These are phyloP conservation scores for Talaromyces piceae DNA, from an alignment of 2,329 filamentous ascomycete species.

Conservation along the genomic window DNA sequence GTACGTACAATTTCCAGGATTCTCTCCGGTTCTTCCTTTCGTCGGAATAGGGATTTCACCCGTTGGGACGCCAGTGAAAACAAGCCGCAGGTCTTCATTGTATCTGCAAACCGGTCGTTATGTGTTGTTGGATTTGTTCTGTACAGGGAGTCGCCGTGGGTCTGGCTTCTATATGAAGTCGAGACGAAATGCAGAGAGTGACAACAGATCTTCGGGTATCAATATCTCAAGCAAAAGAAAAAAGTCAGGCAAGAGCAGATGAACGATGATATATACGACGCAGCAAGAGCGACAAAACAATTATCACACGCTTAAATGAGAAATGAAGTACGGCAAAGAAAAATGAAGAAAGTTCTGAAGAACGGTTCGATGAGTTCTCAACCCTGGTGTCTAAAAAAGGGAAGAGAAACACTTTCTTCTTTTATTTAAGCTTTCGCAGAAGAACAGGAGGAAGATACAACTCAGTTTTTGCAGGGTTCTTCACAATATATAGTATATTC, in stretches of 20 bases:
- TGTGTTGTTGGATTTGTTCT: neutral
- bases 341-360: neutral
- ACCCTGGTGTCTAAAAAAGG: neutral
- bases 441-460: neutral
- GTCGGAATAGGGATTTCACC: conserved; percentile 26
- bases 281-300: conserved; percentile 10
- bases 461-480: neutral
- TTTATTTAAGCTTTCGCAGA: neutral
- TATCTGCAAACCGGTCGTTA: neutral
- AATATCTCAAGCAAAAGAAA: neutral
- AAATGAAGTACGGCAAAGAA: neutral
- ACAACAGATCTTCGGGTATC: neutral
- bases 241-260: neutral
- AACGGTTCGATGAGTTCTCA: conserved; percentile 1
- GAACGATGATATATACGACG: neutral
- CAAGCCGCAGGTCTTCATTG: conserved; percentile 19
- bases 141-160: neutral
- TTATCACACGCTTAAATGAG: neutral
- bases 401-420: too few species aligned
- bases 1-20: conserved; percentile 30
- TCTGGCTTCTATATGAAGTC: neutral
- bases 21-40: conserved; percentile 17
- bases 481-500: too few species aligned
- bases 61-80: conserved; percentile 29
- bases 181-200: neutral